These are phyloP conservation scores for Ailanthus altissimus DNA, from an alignment of 345 rosid genomes.

Conservation along the genomic window DNA sequence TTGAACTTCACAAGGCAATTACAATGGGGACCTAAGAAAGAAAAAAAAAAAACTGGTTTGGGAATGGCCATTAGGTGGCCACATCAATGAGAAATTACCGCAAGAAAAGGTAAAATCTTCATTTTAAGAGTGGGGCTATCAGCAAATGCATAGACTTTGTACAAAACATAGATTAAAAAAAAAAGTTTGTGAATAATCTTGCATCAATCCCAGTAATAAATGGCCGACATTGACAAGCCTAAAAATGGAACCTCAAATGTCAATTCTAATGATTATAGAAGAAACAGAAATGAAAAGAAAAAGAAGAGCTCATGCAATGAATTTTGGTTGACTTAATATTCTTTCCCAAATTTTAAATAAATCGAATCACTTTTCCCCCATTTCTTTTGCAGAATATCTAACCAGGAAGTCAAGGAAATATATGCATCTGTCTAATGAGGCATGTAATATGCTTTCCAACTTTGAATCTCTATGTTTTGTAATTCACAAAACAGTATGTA, in stretches of 20 bases:
- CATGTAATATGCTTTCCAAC: not conserved
- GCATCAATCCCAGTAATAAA: not conserved
- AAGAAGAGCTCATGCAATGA: not conserved
- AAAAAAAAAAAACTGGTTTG: no score
- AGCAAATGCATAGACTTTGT: no score
- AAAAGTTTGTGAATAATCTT: not conserved
- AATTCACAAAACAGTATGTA: not conserved
- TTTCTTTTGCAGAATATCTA: no score
- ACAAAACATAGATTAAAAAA: no score
- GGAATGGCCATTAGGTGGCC: no score
- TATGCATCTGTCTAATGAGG: no score
- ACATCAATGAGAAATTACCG: no score
- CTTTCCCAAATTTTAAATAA: not conserved
- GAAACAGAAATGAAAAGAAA: not conserved
- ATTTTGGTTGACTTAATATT: not conserved
- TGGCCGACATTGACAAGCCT: not conserved
- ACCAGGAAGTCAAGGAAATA: not conserved
- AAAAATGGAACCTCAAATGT: not conserved
- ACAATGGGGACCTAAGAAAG: no score
- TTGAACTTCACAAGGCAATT: no score
- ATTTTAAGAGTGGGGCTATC: no score
- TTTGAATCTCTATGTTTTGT: not conserved
- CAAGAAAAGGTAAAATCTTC: no score
- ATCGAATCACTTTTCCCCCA: no score
- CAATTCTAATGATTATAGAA: not conserved